Conservation (phyloP, 179 eudicot genomes). For the Beta lomatogona region DNA sequence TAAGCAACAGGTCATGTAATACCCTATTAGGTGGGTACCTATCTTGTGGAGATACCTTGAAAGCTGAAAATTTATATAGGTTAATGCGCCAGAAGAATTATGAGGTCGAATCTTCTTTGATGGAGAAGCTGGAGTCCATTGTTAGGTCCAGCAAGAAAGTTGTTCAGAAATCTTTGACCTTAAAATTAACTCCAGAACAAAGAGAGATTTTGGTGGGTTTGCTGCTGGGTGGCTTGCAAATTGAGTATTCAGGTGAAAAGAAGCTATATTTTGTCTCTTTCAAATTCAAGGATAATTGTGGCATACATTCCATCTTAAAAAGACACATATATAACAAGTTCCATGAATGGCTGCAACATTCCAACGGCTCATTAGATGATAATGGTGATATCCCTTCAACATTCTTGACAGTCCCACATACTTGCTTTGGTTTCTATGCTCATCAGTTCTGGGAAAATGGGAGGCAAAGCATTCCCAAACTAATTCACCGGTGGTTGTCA, state of each 20-base stretch:
- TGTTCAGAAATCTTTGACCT: slow-evolving; percentile 38
- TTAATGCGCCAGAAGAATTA: slow-evolving; percentile 76
- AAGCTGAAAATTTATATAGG: slow-evolving; percentile 60
- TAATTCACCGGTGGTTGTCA: slow-evolving; percentile 86
- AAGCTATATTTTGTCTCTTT: slow-evolving; percentile 51
- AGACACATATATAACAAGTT: slow-evolving; percentile 60
- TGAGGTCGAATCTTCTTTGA: slow-evolving; percentile 57
- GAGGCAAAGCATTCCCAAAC: slow-evolving; percentile 62
- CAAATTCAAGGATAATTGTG: slow-evolving; percentile 56
- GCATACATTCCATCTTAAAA: slow-evolving; percentile 55
- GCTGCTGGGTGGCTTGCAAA: slow-evolving; percentile 73
- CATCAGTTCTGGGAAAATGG: slow-evolving; percentile 79
- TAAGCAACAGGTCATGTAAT: slow-evolving; percentile 63
- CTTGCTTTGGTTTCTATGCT: slow-evolving; percentile 72
- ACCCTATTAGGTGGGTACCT: slow-evolving; percentile 67
- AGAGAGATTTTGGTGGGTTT: slow-evolving; percentile 85
- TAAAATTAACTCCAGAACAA: slow-evolving; percentile 76
- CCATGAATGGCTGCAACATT: slow-evolving; percentile 77
- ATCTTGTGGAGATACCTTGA: slow-evolving; percentile 44
- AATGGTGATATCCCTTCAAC: slow-evolving; percentile 48
- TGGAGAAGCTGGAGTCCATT: slow-evolving; percentile 57
- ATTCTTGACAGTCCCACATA: slow-evolving; percentile 65
- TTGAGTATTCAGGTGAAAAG: slow-evolving; percentile 49
- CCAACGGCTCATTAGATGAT: slow-evolving; percentile 34
- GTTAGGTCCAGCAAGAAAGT: slow-evolving; percentile 46